A percentile compares a stretch with the other conserved stretches of the same genome.
phyloP scores from a whole-genome alignment of 2,329 filamentous ascomycete genomes.

The Botryotinia convoluta region DNA sequence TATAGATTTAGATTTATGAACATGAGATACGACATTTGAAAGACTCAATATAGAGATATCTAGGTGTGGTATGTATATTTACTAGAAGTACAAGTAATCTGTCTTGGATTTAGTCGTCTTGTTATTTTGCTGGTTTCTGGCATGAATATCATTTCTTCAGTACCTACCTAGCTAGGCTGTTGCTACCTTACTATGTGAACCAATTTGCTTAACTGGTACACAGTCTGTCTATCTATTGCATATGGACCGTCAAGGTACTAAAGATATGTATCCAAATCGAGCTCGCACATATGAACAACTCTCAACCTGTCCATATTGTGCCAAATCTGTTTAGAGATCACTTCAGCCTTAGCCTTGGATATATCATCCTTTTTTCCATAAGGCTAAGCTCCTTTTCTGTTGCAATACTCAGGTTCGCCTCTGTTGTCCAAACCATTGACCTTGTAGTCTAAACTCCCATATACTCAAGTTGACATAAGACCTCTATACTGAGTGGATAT shows the following conservation, averaged over 20 bases:
- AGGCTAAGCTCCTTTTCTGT: background rate
- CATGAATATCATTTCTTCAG: no score
- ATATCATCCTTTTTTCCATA: background rate
- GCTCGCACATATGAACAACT: no score
- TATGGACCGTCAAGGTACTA: no score
- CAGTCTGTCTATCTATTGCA: background rate
- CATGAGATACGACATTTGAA: no score
- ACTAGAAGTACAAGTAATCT: no score
- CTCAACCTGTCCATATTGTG: background rate
- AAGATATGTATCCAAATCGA: background rate
- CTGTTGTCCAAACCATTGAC: background rate
- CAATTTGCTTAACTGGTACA: background rate
- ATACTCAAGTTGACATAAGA: background rate
- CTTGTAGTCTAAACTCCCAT: background rate
- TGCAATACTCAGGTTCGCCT: background rate
- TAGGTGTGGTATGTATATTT: no score
- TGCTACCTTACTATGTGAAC: background rate
- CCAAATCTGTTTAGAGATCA: fast-evolving
- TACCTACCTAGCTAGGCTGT: background rate
- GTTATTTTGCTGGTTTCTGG: background rate
- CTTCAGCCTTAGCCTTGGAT: background rate
- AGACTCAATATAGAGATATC: no score
- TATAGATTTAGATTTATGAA: no score
- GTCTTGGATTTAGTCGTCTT: background rate
- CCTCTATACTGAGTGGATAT: background rate